These are phyloP conservation scores for Kokia cookei DNA, from an alignment of 441 rosid genomes.

Conservation along the genomic window DNA sequence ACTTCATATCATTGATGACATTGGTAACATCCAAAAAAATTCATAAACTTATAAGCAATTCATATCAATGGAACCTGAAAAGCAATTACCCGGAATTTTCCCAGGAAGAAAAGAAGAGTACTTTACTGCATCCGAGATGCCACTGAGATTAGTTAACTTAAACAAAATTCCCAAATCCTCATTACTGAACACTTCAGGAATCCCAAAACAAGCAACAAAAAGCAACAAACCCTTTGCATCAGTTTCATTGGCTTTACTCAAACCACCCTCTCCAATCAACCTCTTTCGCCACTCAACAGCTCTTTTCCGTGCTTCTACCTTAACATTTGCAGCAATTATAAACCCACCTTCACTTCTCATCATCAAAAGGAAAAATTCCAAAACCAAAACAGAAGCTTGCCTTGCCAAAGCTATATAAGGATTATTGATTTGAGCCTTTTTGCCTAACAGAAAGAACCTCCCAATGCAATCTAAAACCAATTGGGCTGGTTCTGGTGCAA, in stretches of 20 bases:
- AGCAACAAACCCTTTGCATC: conserved; percentile 76
- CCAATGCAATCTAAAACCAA: conserved; percentile 70
- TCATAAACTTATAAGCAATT: not conserved
- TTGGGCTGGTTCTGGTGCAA: conserved; percentile 49
- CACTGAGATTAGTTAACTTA: conserved; percentile 28
- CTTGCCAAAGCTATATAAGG: conserved; percentile 51
- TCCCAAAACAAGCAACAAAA: conserved; percentile 54
- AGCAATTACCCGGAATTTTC: conserved; percentile 46
- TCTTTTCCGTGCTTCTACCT: conserved; percentile 39
- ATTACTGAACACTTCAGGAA: conserved; percentile 40
- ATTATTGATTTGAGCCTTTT: conserved; percentile 39
- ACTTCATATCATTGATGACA: not conserved
- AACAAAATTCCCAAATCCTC: conserved; percentile 59
- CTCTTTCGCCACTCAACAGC: conserved; percentile 66
- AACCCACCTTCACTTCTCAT: conserved; percentile 2
- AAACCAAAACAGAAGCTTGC: conserved; percentile 42
- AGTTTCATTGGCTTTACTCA: conserved; percentile 31
- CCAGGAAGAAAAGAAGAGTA: conserved; percentile 38
- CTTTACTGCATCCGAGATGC: conserved; percentile 37
- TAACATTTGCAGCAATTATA: conserved; percentile 18
- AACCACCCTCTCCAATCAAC: conserved; percentile 55
- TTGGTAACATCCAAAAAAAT: not conserved
- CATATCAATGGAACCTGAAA: not conserved
- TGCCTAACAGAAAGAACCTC: conserved; percentile 54
- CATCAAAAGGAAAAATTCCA: conserved; percentile 49